phyloP scores from a whole-genome alignment of 495 filamentous ascomycete genomes.

The Neurospora pannonica region DNA sequence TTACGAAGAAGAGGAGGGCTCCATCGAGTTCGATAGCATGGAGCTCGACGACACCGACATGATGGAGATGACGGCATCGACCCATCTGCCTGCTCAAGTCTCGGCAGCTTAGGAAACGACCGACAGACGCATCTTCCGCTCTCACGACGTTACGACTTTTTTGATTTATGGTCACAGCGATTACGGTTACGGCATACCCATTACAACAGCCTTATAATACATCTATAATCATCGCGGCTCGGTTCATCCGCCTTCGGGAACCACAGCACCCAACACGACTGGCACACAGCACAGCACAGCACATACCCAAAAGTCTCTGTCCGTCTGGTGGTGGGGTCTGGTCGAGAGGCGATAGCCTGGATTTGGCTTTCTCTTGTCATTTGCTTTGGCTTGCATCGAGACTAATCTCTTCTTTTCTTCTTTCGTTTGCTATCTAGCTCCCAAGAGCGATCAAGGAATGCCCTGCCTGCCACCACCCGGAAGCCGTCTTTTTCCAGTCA shows the following conservation, averaged over 20 bases:
- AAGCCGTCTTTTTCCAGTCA: conserved; percentile 96
- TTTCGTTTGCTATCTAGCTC: conserved; percentile 49
- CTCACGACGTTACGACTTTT: neutral
- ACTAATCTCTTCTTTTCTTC: conserved; percentile 4
- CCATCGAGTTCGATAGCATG: neutral
- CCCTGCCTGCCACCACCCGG: conserved; percentile 70
- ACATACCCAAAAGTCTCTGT: neutral
- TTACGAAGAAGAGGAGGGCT: conserved; percentile 5
- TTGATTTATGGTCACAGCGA: neutral
- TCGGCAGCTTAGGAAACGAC: neutral
- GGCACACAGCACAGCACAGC: neutral
- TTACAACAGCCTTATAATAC: neutral
- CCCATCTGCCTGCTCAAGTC: neutral
- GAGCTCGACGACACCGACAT: neutral
- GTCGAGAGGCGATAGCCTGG: neutral
- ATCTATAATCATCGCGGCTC: neutral
- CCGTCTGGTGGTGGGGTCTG: neutral
- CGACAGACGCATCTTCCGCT: neutral
- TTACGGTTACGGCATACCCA: neutral
- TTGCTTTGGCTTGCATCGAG: neutral
- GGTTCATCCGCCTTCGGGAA: neutral
- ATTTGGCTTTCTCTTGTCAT: conserved; percentile 1
- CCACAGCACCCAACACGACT: neutral
- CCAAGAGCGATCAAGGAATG: conserved; percentile 76
- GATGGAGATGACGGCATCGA: neutral